A percentile compares a stretch with the other conserved stretches of the same genome.
These are phyloP conservation scores for Phyllosticta citribraziliensis DNA, from an alignment of 2,329 filamentous ascomycete genomes.

Conservation along the genomic window DNA sequence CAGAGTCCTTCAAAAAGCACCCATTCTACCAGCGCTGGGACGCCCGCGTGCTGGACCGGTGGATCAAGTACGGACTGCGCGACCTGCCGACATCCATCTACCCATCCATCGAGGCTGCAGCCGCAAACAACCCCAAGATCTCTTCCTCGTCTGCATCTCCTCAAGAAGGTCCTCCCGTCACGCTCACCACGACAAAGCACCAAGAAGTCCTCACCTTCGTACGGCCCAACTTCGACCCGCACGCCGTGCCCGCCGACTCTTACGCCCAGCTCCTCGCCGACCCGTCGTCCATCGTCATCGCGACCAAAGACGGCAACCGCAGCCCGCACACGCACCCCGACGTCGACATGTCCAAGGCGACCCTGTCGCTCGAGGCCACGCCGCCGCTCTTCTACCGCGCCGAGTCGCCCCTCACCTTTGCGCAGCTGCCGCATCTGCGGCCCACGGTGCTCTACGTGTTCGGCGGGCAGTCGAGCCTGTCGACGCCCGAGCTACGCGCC, in stretches of 20 bases:
- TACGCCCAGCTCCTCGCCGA: neutral
- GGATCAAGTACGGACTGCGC: conserved; percentile 66
- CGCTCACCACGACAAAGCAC: conserved; percentile 72
- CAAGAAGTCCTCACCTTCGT: conserved; percentile 78
- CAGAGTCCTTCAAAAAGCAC: conserved; percentile 53
- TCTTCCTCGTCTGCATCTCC: conserved; percentile 8
- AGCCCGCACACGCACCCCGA: conserved; percentile 14
- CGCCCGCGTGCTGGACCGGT: conserved; percentile 62
- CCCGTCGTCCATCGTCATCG: neutral
- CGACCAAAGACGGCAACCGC: neutral
- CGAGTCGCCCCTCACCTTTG: conserved; percentile 49
- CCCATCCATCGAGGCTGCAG: conserved; percentile 18
- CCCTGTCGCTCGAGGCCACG: conserved; percentile 28
- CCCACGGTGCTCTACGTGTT: conserved; percentile 62
- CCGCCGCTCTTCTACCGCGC: conserved; percentile 54
- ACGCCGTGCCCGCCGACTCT: conserved; percentile 3
- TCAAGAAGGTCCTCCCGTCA: conserved; percentile 43
- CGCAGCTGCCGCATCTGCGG: conserved; percentile 49
- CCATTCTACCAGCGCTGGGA: conserved; percentile 82
- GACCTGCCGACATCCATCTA: conserved; percentile 55
- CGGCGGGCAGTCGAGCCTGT: conserved; percentile 51
- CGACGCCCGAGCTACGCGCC: conserved; percentile 38
- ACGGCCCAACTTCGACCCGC: conserved; percentile 44
- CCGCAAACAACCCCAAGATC: neutral
- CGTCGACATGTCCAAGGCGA: conserved; percentile 23